Conservation (phyloP, 2,329 filamentous ascomycete species). For the Fusarium miscanthi region DNA sequence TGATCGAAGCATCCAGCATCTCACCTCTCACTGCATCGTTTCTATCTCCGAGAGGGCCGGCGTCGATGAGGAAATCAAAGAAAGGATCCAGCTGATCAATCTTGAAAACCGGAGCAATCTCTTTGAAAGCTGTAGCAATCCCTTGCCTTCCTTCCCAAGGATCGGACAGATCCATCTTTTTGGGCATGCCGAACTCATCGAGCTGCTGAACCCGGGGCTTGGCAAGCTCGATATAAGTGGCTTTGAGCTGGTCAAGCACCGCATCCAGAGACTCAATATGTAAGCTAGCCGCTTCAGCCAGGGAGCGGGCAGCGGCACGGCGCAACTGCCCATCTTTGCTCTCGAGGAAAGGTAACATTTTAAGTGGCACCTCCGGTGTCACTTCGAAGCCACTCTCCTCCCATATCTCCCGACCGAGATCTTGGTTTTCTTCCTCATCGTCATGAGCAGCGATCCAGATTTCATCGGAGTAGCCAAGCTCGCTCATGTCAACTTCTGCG, state of each 20-base stretch:
- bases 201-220: conserved; percentile 86
- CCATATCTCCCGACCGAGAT: conserved; percentile 90
- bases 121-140: conserved; percentile 86
- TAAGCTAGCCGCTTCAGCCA: conserved; percentile 77
- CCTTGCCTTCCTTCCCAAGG: conserved; percentile 93
- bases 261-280: conserved; percentile 69
- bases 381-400: conserved; percentile 88
- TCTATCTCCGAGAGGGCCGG: conserved; percentile 87
- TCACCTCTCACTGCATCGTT: conserved; percentile 81
- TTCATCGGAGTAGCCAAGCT: conserved; percentile 86
- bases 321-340: conserved; percentile 84
- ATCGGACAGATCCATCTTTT: conserved; percentile 87
- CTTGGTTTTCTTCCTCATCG: conserved; percentile 86
- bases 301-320: conserved; percentile 81
- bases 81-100: conserved; percentile 78
- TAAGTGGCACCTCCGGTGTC: conserved; percentile 70
- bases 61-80: conserved; percentile 85
- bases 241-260: conserved; percentile 73
- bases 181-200: conserved; percentile 94
- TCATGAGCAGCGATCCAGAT: conserved; percentile 96
- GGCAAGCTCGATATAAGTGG: conserved; percentile 79
- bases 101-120: conserved; percentile 78
- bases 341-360: conserved; percentile 82
- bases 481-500: conserved; percentile 90
- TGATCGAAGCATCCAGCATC: conserved; percentile 91